These are phyloP conservation scores for Leishmania arabica DNA, from an alignment of 208 protist genomes.

Conservation along the genomic window DNA sequence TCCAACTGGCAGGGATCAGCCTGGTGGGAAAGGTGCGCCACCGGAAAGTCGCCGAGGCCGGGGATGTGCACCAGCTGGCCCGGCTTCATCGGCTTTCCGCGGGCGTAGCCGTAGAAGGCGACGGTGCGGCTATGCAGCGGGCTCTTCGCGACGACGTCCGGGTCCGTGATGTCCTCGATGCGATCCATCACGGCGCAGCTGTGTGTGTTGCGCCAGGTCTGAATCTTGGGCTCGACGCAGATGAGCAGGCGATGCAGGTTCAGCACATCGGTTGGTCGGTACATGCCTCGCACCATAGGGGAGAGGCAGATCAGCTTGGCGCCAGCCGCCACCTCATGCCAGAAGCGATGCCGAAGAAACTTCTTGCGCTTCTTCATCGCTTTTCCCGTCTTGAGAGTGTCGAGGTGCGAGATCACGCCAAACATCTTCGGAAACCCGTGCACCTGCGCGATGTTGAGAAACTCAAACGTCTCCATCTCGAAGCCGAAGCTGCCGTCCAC, in stretches of 20 bases:
- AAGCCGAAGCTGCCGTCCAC: conserved; percentile 98
- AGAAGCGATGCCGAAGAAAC: conserved; percentile 96
- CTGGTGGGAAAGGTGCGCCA: conserved; percentile 88
- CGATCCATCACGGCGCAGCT: conserved; percentile 97
- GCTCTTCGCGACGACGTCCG: conserved; percentile 74
- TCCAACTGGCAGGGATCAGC: conserved; percentile 96
- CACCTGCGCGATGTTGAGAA: conserved; percentile 98
- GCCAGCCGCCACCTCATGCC: conserved; percentile 91
- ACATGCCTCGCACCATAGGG: conserved; percentile 96
- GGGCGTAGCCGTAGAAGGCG: conserved; percentile 98
- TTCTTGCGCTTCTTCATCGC: conserved; percentile 98
- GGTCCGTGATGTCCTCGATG: conserved; percentile 98
- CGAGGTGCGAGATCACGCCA: conserved; percentile 99
- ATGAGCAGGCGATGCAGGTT: conserved; percentile 98
- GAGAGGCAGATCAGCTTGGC: conserved; percentile 98
- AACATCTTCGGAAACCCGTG: conserved; percentile 99
- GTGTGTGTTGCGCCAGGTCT: conserved; percentile 97
- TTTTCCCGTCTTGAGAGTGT: conserved; percentile 97
- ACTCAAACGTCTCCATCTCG: conserved; percentile 99
- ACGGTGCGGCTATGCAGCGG: conserved; percentile 86
- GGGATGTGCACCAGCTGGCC: conserved; percentile 96
- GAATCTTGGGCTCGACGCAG: conserved; percentile 96
- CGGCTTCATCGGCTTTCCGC: conserved; percentile 95
- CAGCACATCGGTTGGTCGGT: conserved; percentile 97
- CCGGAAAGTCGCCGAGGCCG: conserved; percentile 97